Percentiles rank a stretch among this genome's conserved stretches.
These are phyloP conservation scores for Limonium bicolor DNA, from an alignment of 148 eudicot species.

Conservation along the genomic window DNA sequence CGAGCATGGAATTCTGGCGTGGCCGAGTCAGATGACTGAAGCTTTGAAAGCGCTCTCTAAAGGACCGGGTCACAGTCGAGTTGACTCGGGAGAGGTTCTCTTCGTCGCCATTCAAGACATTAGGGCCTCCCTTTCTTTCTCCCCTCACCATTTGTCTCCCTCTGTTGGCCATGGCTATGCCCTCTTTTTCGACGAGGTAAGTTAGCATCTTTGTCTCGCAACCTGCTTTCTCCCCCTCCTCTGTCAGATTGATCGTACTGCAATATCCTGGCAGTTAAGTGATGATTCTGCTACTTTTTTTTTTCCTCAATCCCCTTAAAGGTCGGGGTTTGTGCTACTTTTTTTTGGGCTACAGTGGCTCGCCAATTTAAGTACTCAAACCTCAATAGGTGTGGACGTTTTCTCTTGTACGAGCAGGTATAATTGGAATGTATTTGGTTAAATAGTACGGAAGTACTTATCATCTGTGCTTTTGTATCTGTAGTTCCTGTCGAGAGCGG, in stretches of 20 bases:
- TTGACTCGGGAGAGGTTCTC: constrained; percentile 67
- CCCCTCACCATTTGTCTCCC: constrained; percentile 16
- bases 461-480: neutral
- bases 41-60: constrained; percentile 48
- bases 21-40: constrained; percentile 54
- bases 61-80: constrained; percentile 61
- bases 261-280: neutral
- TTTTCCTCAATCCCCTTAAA: too few species aligned
- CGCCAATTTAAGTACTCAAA: too few species aligned
- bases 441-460: too few species aligned
- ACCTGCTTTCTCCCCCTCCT: neutral
- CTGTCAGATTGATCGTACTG: neutral
- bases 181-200: constrained; percentile 78
- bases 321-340: too few species aligned
- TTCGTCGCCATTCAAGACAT: constrained; percentile 62
- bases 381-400: too few species aligned
- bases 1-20: constrained; percentile 31
- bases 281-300: too few species aligned
- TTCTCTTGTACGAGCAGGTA: too few species aligned
- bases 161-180: constrained; percentile 43
- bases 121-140: constrained; percentile 40
- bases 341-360: too few species aligned
- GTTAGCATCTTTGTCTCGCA: too few species aligned
- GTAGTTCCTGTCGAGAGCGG: constrained; percentile 64
- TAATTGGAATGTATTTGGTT: too few species aligned